A percentile compares a stretch with the other conserved stretches of the same genome.
Conservation (phyloP, 768 basidiomycete species). For the Rhizopogon salebrosus region DNA sequence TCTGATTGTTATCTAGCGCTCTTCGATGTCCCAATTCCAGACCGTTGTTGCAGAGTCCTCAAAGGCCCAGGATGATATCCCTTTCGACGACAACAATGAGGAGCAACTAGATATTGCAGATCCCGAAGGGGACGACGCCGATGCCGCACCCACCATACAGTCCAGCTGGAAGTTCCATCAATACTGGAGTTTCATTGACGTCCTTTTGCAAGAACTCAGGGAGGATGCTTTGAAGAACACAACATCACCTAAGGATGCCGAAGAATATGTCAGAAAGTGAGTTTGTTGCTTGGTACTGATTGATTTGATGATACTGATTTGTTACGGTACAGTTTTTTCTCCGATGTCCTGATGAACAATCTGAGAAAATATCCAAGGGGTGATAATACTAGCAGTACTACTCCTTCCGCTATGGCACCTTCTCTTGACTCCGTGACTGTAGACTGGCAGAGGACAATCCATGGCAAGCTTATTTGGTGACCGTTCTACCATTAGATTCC, state of each 20-base stretch:
- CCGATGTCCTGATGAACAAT: neutral
- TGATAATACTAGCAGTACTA: no score
- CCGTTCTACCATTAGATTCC: no score
- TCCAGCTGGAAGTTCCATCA: neutral
- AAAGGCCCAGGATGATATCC: neutral
- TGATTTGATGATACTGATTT: neutral
- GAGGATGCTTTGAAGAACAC: neutral
- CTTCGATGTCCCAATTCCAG: neutral
- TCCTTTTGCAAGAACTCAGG: constrained; percentile 2
- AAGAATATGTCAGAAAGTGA: neutral
- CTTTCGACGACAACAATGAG: neutral
- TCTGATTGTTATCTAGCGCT: neutral
- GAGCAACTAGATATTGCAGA: neutral
- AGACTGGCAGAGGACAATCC: constrained; percentile 3
- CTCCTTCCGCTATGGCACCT: neutral
- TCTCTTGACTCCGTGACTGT: constrained; percentile 1
- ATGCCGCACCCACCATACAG: neutral
- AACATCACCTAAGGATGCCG: neutral
- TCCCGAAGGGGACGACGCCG: neutral
- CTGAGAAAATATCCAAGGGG: constrained; percentile 1
- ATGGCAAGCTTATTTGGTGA: constrained; percentile 5
- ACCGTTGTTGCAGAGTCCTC: neutral
- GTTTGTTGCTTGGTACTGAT: neutral
- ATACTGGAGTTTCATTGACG: constrained; percentile 1
- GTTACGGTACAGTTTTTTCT: constrained; percentile 5